phyloP scores from a whole-genome alignment of 257 asterid genomes.

The Buddleja alternifolia region DNA sequence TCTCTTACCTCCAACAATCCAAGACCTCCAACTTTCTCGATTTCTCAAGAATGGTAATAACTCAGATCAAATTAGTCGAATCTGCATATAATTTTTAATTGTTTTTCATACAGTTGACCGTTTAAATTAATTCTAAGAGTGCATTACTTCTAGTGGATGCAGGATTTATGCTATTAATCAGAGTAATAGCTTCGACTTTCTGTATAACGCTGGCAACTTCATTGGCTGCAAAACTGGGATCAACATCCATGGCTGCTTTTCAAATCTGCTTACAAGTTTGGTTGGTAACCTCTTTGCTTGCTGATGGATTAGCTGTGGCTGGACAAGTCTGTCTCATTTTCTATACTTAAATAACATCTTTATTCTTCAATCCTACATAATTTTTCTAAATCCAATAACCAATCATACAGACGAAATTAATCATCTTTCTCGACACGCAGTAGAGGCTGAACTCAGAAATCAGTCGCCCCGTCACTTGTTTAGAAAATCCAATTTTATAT shows the following conservation, averaged over 20 bases:
- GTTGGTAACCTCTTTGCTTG: slow-evolving; percentile 47
- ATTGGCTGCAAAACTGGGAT: slow-evolving; percentile 42
- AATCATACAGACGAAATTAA: too few species aligned
- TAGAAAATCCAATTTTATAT: too few species aligned
- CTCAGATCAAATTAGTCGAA: not conserved
- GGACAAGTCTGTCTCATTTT: slow-evolving; percentile 36
- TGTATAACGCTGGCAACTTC: slow-evolving; percentile 45
- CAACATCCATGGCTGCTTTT: slow-evolving; percentile 47
- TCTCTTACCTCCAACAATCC: slow-evolving; percentile 39
- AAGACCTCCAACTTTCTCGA: slow-evolving; percentile 42
- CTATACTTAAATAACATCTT: not conserved
- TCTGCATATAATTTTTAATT: too few species aligned
- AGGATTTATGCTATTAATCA: slow-evolving; percentile 39
- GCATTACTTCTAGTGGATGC: slow-evolving; percentile 6
- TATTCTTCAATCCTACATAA: too few species aligned
- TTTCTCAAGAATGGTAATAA: slow-evolving; percentile 37
- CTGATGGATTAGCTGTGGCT: slow-evolving; percentile 52
- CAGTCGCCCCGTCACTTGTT: too few species aligned
- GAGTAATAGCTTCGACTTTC: slow-evolving; percentile 48
- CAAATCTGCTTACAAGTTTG: slow-evolving; percentile 51
- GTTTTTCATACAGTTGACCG: too few species aligned
- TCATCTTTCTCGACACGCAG: too few species aligned
- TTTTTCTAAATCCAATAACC: too few species aligned
- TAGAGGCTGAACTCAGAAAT: too few species aligned
- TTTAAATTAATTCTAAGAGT: not conserved